Conservation (phyloP, 1,284 basidiomycete species). For the Ustilago nuda region DNA sequence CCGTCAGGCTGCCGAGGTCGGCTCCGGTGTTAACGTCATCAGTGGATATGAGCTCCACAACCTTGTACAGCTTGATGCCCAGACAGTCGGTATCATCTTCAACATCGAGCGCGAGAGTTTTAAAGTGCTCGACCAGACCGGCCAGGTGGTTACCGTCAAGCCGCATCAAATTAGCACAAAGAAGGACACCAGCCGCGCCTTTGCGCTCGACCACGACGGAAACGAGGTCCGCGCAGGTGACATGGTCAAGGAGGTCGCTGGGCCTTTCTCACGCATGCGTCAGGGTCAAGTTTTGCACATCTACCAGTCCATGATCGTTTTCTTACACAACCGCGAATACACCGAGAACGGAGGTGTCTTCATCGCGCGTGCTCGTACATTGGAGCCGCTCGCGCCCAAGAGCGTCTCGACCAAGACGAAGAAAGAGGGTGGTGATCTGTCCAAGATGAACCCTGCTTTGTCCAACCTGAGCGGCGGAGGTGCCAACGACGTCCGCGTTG, state of each 20-base stretch:
- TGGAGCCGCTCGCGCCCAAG: conserved; percentile 79
- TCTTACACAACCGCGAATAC: conserved; percentile 91
- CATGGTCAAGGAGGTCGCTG: conserved; percentile 91
- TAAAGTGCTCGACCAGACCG: conserved; percentile 94
- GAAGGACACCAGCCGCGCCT: conserved; percentile 83
- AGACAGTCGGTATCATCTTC: conserved; percentile 96
- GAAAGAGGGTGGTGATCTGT: conserved; percentile 76
- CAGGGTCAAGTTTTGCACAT: conserved; percentile 94
- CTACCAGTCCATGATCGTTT: conserved; percentile 92
- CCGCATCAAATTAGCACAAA: conserved; percentile 91
- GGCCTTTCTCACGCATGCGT: conserved; percentile 79
- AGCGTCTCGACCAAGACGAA: conserved; percentile 66
- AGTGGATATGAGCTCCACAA: conserved; percentile 96
- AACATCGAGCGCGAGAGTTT: conserved; percentile 96
- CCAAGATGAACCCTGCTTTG: conserved; percentile 93
- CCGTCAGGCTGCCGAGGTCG: conserved; percentile 95
- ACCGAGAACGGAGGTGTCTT: conserved; percentile 93
- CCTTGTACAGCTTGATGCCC: conserved; percentile 91
- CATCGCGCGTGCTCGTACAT: conserved; percentile 75
- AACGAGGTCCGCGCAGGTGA: conserved; percentile 82
- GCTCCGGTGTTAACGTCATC: conserved; percentile 85
- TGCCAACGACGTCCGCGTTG: conserved; percentile 55
- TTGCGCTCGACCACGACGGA: conserved; percentile 89
- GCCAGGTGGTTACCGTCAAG: conserved; percentile 82
- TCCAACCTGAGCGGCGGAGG: conserved; percentile 55